Evolutionary conservation across 2,329 filamentous ascomycete species (phyloP).

Genomic region (Fusarium xylarioides): DNA sequence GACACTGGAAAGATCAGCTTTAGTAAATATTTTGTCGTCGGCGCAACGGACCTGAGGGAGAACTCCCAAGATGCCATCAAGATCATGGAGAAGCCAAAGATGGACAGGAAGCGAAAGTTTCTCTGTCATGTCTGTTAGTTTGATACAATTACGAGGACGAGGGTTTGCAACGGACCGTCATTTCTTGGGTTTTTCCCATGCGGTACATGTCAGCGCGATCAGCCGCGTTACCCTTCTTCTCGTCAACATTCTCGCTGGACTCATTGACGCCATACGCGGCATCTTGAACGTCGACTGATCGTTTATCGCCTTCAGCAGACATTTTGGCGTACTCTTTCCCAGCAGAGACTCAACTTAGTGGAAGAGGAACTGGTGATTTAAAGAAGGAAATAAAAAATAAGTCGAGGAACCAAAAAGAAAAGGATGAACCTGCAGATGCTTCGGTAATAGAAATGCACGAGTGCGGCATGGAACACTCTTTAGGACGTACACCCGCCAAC

Average conservation of each 20-base stretch:
- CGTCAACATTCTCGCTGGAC: conserved; percentile 16
- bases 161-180: conserved; percentile 24
- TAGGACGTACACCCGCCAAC: neutral
- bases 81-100: conserved; percentile 58
- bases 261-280: neutral
- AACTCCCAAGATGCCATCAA: conserved; percentile 57
- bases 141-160: accelerated
- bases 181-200: conserved; percentile 35
- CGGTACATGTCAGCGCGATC: conserved; percentile 40
- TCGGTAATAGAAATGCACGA: conserved; percentile 25
- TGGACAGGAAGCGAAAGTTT: conserved; percentile 57
- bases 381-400: neutral
- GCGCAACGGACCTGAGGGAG: conserved; percentile 45
- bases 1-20: conserved; percentile 7
- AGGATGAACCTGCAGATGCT: neutral
- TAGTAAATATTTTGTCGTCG: accelerated
- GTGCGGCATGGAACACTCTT: neutral
- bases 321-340: too few species aligned
- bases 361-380: too few species aligned
- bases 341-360: too few species aligned
- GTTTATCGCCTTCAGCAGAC: conserved; percentile 22
- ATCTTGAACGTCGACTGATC: conserved; percentile 3
- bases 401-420: neutral
- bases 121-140: conserved; percentile 37
- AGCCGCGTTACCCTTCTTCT: conserved; percentile 31